A percentile compares a stretch with the other conserved stretches of the same genome.
phyloP scores from a whole-genome alignment of 129 eudicot genomes.

The Cynara cardunculus region DNA sequence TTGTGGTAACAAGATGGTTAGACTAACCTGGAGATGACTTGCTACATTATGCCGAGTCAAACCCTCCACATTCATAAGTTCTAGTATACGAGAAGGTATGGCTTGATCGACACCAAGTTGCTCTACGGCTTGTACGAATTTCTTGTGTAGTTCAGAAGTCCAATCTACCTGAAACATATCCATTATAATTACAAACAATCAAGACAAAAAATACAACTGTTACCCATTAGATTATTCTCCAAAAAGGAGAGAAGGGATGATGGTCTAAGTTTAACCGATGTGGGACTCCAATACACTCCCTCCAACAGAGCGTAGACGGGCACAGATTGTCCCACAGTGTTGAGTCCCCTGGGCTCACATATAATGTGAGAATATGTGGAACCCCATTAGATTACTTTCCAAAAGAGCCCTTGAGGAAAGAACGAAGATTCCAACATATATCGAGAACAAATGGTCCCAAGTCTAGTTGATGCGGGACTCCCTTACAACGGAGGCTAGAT shows the following conservation, averaged over 20 bases:
- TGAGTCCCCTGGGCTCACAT: too few relatives aligned
- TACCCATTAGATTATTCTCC: not conserved
- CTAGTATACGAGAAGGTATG: conserved; percentile 77
- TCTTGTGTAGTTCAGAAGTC: conserved; percentile 80
- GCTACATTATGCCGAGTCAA: conserved; percentile 77
- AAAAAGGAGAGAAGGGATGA: not conserved
- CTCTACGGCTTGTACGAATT: conserved; percentile 81
- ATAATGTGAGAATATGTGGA: too few relatives aligned
- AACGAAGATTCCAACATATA: not conserved
- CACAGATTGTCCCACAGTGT: too few relatives aligned
- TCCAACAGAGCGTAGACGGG: too few relatives aligned
- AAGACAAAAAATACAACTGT: not conserved
- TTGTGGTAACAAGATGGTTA: not conserved
- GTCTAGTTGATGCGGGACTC: too few relatives aligned
- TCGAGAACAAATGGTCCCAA: too few relatives aligned
- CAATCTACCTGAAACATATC: conserved; percentile 66
- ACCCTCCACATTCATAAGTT: conserved; percentile 76
- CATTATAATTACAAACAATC: not conserved
- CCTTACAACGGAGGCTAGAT: too few relatives aligned
- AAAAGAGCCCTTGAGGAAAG: too few relatives aligned
- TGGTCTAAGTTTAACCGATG: too few relatives aligned
- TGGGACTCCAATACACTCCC: too few relatives aligned
- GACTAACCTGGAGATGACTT: conserved; percentile 84
- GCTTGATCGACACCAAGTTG: conserved; percentile 90
- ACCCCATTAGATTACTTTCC: too few relatives aligned